Base-by-base conservation (phyloP, 2,329 filamentous ascomycete species). In the Hypoxylon sp. region DNA sequence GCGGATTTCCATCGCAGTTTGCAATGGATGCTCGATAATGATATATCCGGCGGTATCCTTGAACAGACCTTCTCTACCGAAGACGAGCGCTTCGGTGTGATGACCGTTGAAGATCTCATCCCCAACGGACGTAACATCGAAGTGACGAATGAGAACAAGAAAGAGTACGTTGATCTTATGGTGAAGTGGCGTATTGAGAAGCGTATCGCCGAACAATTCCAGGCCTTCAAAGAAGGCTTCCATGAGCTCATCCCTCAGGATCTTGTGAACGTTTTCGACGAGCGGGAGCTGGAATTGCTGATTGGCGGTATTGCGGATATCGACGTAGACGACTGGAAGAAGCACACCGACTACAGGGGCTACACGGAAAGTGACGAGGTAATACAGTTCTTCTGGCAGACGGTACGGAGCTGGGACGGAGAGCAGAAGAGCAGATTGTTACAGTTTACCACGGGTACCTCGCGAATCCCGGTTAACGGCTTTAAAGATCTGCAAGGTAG, bases 251-350 rank as follows among this genome's bases (percentile, higher is more conserved):
- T 99, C 63, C 95, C 95, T 2, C 89, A 94, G 57, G 95, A 99
- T 75, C 86, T 99, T 52, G 94, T 99, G 79, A 98, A 97, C 73
- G 95, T 99, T 41, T 99, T 99, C 74, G 95, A 99, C 75, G 95
- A 99, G 83, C 91, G 95, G 73, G 95, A 99, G 79, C 84, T 99
- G 49, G 95, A 99, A 80, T 82, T 99, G 70, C 85, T 99, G 71
- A 98, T 99, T 75, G 95, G 95, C 70, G 95, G 95, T 85, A 99
- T 99, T 72, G 95, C 95, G n/a, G 95, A 99, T 80, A 99, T 99
- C 71, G 95, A 99, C 74, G 94, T 99, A 15, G 95, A 99, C 64
- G 95, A 99, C 80, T 99, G 95, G 95, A 98, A 99, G 90, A 99
- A 99, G 84, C 95, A 99, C 81, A 99, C 95, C 48, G 95, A 99